Conservation (phyloP, 192 early-diverging fungal genomes). For the Coemansia sp. region DNA sequence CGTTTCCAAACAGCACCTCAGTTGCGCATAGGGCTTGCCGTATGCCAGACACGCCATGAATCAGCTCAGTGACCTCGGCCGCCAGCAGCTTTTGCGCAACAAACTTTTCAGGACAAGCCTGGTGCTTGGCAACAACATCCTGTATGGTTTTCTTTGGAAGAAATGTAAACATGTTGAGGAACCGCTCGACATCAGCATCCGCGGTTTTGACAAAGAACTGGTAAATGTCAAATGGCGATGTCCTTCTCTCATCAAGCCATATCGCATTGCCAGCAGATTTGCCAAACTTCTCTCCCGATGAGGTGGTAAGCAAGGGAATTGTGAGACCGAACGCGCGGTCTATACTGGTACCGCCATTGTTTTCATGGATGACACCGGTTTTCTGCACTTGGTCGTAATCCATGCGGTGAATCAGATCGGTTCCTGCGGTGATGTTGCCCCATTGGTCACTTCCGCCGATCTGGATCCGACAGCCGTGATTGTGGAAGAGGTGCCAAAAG, state of each 20-base stretch:
- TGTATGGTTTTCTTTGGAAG: slow-evolving; percentile 64
- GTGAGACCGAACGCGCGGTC: slow-evolving; percentile 77
- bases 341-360: background rate
- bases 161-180: slow-evolving; percentile 83
- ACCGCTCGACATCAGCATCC: slow-evolving; percentile 76
- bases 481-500: slow-evolving; percentile 79
- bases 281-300: slow-evolving; percentile 95
- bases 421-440: slow-evolving; percentile 95
- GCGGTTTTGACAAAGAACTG: slow-evolving; percentile 90
- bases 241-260: slow-evolving; percentile 83
- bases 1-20: slow-evolving; percentile 71
- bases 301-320: slow-evolving; percentile 81
- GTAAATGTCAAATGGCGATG: slow-evolving; percentile 88
- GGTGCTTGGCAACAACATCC: slow-evolving; percentile 63
- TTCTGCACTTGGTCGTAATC: slow-evolving; percentile 12
- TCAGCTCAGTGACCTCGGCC: slow-evolving; percentile 82
- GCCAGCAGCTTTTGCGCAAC: slow-evolving; percentile 78
- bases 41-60: slow-evolving; percentile 79
- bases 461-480: slow-evolving; percentile 56
- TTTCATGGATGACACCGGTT: slow-evolving; percentile 1
- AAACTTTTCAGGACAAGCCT: slow-evolving; percentile 66
- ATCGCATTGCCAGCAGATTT: slow-evolving; percentile 96
- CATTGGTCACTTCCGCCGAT: slow-evolving; percentile 96
- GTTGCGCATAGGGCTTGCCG: slow-evolving; percentile 71
- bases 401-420: slow-evolving; percentile 84